Conservation (phyloP, 163 green algal species). For the Chloromonas sp. region DNA sequence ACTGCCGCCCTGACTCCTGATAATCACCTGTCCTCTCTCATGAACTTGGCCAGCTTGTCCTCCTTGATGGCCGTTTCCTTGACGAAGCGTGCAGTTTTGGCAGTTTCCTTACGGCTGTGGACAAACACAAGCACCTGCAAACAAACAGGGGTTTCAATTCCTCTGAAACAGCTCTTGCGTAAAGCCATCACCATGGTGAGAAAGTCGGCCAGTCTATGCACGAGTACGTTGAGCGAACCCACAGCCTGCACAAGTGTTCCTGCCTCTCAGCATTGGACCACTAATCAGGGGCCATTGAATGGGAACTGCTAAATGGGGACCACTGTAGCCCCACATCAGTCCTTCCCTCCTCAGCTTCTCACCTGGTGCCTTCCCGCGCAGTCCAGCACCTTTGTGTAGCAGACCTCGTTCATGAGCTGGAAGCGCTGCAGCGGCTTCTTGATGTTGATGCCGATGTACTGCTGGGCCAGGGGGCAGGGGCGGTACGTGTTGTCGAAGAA, state of each 20-base stretch:
- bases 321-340: not conserved
- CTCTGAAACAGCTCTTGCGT: no score
- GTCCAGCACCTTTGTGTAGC: constrained; percentile 90
- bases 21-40: constrained; percentile 46
- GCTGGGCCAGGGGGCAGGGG: constrained; percentile 91
- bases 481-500: constrained; percentile 94
- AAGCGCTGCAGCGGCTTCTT: constrained; percentile 98
- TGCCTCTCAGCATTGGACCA: no score
- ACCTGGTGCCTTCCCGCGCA: constrained; percentile 57
- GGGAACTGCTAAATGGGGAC: not conserved
- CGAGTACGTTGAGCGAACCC: no score
- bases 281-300: no score
- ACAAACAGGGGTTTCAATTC: no score
- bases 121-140: constrained; percentile 93
- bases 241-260: no score
- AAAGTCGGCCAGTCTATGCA: no score
- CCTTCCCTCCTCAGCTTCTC: not conserved
- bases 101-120: constrained; percentile 95
- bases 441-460: constrained; percentile 93
- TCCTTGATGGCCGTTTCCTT: constrained; percentile 82
- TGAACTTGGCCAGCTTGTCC: constrained; percentile 84
- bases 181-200: no score
- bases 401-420: constrained; percentile 97
- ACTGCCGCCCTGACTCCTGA: no score
- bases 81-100: constrained; percentile 85